These are phyloP conservation scores for Rubroshorea leprosula DNA, from an alignment of 345 rosid genomes.

Conservation along the genomic window DNA sequence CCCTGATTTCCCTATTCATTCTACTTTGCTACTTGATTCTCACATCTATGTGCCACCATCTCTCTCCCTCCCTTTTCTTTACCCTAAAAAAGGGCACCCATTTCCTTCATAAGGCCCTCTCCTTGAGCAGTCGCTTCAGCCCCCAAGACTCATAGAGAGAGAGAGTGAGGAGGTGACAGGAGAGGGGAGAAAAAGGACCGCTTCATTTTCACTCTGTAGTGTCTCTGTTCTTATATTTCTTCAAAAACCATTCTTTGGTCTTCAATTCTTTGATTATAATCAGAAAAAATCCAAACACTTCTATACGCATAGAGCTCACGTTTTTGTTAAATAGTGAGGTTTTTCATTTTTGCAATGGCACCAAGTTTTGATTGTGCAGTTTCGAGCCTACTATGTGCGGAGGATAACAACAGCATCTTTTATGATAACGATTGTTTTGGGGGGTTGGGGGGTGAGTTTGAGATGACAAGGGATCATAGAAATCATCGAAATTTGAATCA, in stretches of 20 bases:
- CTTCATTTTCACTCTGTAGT: slow-evolving; percentile 11
- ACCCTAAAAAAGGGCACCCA: slow-evolving; percentile 37
- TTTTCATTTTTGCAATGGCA: slow-evolving; percentile 33
- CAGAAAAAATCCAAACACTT: not conserved
- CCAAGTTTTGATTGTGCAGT: slow-evolving; percentile 49
- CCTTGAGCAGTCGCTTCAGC: slow-evolving; percentile 30
- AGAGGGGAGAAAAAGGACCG: not conserved
- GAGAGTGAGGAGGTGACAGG: not conserved
- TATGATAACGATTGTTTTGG: slow-evolving; percentile 31
- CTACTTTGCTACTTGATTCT: not conserved
- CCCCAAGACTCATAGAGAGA: slow-evolving; percentile 19
- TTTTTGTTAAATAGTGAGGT: slow-evolving; percentile 8
- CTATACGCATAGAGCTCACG: slow-evolving; percentile 4
- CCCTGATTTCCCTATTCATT: not conserved
- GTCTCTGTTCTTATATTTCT: slow-evolving; percentile 15
- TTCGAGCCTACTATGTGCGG: slow-evolving; percentile 54
- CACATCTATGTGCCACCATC: slow-evolving; percentile 3
- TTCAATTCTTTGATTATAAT: slow-evolving; percentile 27
- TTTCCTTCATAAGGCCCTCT: slow-evolving; percentile 43
- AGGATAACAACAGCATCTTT: slow-evolving; percentile 39
- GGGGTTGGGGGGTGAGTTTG: slow-evolving; percentile 28
- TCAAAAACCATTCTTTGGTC: slow-evolving; percentile 18
- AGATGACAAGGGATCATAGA: slow-evolving; percentile 26
- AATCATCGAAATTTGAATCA: slow-evolving; percentile 22
- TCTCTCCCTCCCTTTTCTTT: slow-evolving; percentile 14